Percentiles rank a stretch among this genome's conserved stretches.
Conservation (phyloP, 164 flowering plant genomes). For the Chloranthus sessilifolius region DNA sequence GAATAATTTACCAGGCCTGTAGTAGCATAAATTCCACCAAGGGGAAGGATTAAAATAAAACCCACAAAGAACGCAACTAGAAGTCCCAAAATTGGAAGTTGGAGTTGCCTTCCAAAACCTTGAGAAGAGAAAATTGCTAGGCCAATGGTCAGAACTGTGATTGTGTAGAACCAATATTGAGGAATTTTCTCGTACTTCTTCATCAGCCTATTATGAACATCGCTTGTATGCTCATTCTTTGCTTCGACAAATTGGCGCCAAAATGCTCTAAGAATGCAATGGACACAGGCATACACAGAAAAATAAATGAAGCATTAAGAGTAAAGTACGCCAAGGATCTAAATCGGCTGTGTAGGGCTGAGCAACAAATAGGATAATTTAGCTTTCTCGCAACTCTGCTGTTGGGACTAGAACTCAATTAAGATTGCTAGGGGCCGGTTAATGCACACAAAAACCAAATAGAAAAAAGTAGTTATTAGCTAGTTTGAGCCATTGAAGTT, state of each 20-base stretch:
- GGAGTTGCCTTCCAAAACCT: constrained; percentile 6
- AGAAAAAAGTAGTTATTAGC: too few species aligned
- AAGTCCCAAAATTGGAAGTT: constrained; percentile 20
- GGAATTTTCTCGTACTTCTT: constrained; percentile 15
- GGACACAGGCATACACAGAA: too few species aligned
- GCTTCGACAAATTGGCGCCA: not conserved
- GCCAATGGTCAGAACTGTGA: not conserved
- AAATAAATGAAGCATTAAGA: too few species aligned
- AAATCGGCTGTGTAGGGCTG: too few species aligned
- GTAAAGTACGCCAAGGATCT: too few species aligned
- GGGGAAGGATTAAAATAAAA: constrained; percentile 6
- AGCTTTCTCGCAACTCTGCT: too few species aligned
- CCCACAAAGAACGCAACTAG: constrained; percentile 2
- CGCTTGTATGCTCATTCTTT: not conserved
- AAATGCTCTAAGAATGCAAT: not conserved
- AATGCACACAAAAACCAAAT: too few species aligned
- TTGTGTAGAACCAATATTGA: constrained; percentile 17
- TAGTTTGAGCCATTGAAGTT: too few species aligned
- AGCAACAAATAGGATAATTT: too few species aligned
- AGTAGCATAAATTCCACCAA: constrained; percentile 10
- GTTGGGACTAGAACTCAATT: too few species aligned
- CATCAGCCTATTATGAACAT: constrained; percentile 15
- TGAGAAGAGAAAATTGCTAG: constrained; percentile 9
- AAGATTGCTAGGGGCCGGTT: too few species aligned
- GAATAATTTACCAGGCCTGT: constrained; percentile 10